These are phyloP conservation scores for Aspergillus luchuensis DNA, from an alignment of 2,329 filamentous ascomycete genomes.

Conservation along the genomic window DNA sequence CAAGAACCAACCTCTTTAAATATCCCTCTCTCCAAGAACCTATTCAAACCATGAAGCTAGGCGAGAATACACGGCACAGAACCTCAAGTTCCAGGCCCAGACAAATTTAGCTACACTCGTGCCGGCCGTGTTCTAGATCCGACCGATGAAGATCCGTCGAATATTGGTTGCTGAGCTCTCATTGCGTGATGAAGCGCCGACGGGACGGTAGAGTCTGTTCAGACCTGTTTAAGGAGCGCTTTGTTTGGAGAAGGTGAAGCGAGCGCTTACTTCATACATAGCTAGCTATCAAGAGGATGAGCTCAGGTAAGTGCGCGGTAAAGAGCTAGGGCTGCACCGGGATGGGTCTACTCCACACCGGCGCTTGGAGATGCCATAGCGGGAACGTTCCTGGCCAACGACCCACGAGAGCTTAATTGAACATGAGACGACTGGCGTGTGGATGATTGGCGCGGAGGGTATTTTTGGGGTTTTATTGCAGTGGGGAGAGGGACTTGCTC, in stretches of 20 bases:
- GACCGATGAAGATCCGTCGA: not conserved
- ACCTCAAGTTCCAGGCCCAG: not conserved
- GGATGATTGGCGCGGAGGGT: conserved; percentile 2
- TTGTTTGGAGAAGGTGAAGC: not conserved
- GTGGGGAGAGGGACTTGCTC: not conserved
- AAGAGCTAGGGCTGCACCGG: not conserved
- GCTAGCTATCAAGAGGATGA: not conserved
- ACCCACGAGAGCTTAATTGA: conserved; percentile 23
- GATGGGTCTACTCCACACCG: conserved; percentile 22
- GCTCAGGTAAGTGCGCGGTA: not conserved
- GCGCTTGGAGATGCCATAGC: conserved; percentile 28
- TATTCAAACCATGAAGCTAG: no score
- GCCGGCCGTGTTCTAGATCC: not conserved
- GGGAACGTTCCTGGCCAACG: conserved; percentile 29
- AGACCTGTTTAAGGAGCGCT: not conserved
- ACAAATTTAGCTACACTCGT: not conserved
- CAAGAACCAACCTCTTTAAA: not conserved
- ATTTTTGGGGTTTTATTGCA: not conserved
- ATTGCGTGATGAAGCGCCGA: conserved; percentile 4
- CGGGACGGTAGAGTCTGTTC: not conserved
- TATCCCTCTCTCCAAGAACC: no score
- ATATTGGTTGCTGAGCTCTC: not conserved
- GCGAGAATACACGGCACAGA: no score
- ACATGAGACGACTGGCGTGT: conserved; percentile 20
- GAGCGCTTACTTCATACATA: conserved; percentile 1